Evolutionary conservation across 1,284 basidiomycete genomes (phyloP).

Genomic region (Apiotrichum porosum): DNA sequence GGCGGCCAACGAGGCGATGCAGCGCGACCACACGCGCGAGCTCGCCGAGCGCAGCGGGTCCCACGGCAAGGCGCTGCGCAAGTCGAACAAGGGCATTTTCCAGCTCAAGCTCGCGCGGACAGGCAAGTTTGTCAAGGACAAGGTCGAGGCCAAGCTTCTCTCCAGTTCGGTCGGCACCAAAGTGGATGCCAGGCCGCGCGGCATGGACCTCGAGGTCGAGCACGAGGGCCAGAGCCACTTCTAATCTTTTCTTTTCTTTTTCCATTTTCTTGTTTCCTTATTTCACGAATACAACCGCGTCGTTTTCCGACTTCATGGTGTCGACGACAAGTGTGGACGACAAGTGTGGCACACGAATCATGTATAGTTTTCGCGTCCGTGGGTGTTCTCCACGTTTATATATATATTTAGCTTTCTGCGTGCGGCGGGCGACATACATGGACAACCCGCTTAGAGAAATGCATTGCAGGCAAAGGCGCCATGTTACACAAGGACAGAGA

Average conservation of each 20-base stretch:
- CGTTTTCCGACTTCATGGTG: no score
- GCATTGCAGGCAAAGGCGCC: no score
- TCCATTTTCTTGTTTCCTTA: no score
- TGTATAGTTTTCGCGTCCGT: no score
- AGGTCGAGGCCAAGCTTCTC: conserved; percentile 37
- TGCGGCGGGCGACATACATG: no score
- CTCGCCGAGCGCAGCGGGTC: conserved; percentile 24
- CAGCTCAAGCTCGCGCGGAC: conserved; percentile 46
- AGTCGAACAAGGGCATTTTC: conserved; percentile 42
- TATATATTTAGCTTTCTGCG: no score
- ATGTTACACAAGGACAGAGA: no score
- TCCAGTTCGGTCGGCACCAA: conserved; percentile 12
- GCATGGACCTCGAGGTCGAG: conserved; percentile 42
- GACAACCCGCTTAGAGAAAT: no score
- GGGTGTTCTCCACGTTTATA: no score
- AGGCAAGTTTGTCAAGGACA: conserved; percentile 45
- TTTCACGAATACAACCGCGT: no score
- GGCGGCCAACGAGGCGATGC: conserved; percentile 6
- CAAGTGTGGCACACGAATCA: no score
- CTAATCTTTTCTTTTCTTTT: background rate
- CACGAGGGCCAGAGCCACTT: conserved; percentile 42
- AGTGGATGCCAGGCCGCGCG: conserved; percentile 24
- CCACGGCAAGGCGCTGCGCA: conserved; percentile 42
- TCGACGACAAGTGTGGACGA: no score
- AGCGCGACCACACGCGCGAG: conserved; percentile 20